These are phyloP conservation scores for Castanea crenata DNA, from an alignment of 306 rosid species.

Conservation along the genomic window DNA sequence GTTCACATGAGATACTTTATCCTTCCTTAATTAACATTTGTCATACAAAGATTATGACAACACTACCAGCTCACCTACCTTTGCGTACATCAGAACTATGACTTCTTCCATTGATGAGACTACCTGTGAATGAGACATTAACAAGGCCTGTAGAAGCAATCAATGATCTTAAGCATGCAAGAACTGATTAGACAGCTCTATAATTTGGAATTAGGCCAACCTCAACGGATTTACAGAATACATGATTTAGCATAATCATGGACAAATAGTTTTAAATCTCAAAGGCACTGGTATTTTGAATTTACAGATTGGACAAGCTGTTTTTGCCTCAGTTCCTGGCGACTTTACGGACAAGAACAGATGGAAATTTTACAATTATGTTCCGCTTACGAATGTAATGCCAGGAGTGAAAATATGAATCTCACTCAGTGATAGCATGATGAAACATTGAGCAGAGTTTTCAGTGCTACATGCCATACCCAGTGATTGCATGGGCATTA, in stretches of 20 bases:
- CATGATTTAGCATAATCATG: slow-evolving; percentile 12
- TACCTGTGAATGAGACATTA: neutral
- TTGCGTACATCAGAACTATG: neutral
- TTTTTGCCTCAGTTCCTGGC: slow-evolving; percentile 39
- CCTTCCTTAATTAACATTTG: neutral
- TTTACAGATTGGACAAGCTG: slow-evolving; percentile 51
- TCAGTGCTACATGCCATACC: slow-evolving; percentile 64
- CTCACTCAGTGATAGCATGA: slow-evolving; percentile 24
- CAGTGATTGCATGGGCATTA: slow-evolving; percentile 52
- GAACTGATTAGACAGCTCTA: neutral
- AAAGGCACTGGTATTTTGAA: slow-evolving; percentile 32
- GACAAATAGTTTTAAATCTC: slow-evolving; percentile 27
- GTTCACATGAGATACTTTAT: neutral
- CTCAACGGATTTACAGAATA: slow-evolving; percentile 3
- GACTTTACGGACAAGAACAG: slow-evolving; percentile 30
- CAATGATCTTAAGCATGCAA: neutral
- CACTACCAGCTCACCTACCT: neutral
- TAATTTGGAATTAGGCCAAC: neutral
- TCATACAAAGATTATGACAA: neutral
- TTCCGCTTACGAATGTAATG: neutral
- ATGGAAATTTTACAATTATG: slow-evolving; percentile 24
- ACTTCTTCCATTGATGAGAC: neutral
- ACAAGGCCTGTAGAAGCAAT: neutral
- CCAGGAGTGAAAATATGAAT: slow-evolving; percentile 29
- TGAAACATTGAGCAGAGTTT: slow-evolving; percentile 26